phyloP scores from a whole-genome alignment of 2,329 filamentous ascomycete species.

The Bipolaris victoriae region DNA sequence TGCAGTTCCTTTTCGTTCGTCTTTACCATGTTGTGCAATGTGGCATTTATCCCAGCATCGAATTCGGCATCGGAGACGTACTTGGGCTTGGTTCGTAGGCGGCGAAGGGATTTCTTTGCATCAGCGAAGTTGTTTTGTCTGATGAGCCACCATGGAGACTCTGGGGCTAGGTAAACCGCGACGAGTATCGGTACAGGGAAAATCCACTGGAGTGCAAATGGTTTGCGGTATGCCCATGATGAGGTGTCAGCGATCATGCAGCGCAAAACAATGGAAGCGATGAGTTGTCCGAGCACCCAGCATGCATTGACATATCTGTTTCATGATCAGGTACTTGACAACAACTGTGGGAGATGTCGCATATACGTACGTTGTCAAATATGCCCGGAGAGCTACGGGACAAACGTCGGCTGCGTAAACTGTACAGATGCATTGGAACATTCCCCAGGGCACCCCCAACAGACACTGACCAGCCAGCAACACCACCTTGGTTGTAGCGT shows the following conservation, averaged over 20 bases:
- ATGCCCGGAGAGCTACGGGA: slow-evolving; percentile 67
- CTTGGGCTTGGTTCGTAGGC: slow-evolving; percentile 40
- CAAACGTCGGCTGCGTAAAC: slow-evolving; percentile 63
- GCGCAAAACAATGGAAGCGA: slow-evolving; percentile 71
- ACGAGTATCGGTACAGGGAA: slow-evolving; percentile 65
- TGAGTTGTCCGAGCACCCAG: slow-evolving; percentile 62
- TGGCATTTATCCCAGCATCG: slow-evolving; percentile 57
- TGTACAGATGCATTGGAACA: slow-evolving; percentile 50
- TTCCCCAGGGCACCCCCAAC: slow-evolving; percentile 48
- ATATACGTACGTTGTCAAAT: slow-evolving; percentile 58
- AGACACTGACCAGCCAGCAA: slow-evolving; percentile 25
- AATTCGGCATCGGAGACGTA: slow-evolving; percentile 16
- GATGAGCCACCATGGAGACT: slow-evolving; percentile 76
- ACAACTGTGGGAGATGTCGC: fast-evolving
- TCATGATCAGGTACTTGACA: not conserved
- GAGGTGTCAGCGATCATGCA: slow-evolving; percentile 64
- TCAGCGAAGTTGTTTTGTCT: slow-evolving; percentile 65
- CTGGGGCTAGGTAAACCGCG: slow-evolving; percentile 69
- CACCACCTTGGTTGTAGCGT: slow-evolving; percentile 17
- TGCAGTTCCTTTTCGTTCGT: slow-evolving; percentile 76
- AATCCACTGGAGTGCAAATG: slow-evolving; percentile 64
- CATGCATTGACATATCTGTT: slow-evolving; percentile 37
- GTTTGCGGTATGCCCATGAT: slow-evolving; percentile 68
- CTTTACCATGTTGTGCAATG: slow-evolving; percentile 84
- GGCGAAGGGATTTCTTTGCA: slow-evolving; percentile 63